A percentile compares a stretch with the other conserved stretches of the same genome.
Evolutionary conservation across 495 filamentous ascomycete species (phyloP).

Genomic region (Penicillium bialowiezense): DNA sequence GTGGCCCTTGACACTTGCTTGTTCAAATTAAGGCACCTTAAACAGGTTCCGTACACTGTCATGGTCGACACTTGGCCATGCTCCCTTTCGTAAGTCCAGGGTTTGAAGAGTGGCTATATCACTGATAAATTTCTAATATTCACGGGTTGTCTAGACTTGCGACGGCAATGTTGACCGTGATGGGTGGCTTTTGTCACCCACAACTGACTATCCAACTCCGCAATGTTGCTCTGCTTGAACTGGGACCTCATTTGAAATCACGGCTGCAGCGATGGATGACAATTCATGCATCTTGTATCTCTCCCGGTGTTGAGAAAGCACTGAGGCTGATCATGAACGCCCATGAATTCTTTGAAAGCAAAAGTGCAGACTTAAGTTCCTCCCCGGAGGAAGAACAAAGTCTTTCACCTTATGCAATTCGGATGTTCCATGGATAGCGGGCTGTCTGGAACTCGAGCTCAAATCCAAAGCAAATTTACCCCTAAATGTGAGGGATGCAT

Average conservation of each 20-base stretch:
- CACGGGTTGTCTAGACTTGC: not conserved
- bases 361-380: not conserved
- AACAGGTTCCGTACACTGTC: constrained; percentile 7
- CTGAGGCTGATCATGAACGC: constrained; percentile 9
- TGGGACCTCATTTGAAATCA: constrained; percentile 1
- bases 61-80: constrained; percentile 11
- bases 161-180: constrained; percentile 8
- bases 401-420: not conserved
- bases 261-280: constrained; percentile 8
- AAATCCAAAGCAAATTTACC: too few relatives aligned
- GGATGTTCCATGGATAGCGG: constrained; percentile 4
- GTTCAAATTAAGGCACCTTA: constrained; percentile 4
- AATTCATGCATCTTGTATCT: constrained; percentile 6
- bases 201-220: constrained; percentile 3
- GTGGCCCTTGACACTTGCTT: constrained; percentile 6
- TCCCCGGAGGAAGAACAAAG: not conserved
- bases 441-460: not conserved
- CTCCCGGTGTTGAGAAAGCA: constrained; percentile 8
- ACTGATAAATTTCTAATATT: not conserved
- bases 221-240: not conserved
- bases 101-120: not conserved
- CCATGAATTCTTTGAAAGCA: constrained; percentile 9
- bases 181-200: constrained; percentile 12
- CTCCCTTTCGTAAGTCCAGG: constrained; percentile 5
- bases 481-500: too few relatives aligned